These are phyloP conservation scores for Yamadazyma sp. DNA, from an alignment of 1,139 yeast species.

Conservation along the genomic window DNA sequence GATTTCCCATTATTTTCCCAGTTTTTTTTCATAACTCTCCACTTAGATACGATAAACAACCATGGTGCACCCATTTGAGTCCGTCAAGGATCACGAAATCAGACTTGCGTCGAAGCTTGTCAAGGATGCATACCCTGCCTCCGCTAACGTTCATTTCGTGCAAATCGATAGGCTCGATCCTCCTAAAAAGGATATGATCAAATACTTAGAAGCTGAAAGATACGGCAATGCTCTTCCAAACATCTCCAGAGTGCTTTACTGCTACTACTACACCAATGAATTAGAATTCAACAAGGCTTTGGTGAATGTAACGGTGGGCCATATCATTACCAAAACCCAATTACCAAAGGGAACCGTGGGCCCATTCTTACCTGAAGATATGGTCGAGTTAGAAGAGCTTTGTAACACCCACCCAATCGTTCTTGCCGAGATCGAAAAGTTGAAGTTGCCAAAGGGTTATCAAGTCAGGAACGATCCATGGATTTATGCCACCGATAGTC, in stretches of 20 bases:
- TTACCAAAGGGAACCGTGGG: constrained; percentile 70
- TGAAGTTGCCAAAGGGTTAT: constrained; percentile 56
- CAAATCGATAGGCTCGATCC: constrained; percentile 78
- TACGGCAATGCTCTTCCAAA: constrained; percentile 56
- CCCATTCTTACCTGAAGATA: constrained; percentile 73
- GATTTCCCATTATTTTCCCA: background rate
- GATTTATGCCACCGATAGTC: constrained; percentile 83
- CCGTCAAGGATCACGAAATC: constrained; percentile 66
- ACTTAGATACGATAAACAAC: constrained; percentile 9
- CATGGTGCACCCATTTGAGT: constrained; percentile 59
- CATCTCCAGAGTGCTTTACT: constrained; percentile 66
- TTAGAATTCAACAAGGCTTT: constrained; percentile 69
- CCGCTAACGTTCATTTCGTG: constrained; percentile 61
- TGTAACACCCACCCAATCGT: constrained; percentile 59
- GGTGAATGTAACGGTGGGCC: constrained; percentile 65
- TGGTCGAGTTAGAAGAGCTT: constrained; percentile 52
- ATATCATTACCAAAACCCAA: constrained; percentile 56
- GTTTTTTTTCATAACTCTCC: background rate
- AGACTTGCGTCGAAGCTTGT: constrained; percentile 61
- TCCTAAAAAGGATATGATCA: constrained; percentile 73
- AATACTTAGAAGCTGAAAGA: constrained; percentile 68
- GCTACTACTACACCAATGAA: constrained; percentile 62
- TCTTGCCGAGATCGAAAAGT: constrained; percentile 61
- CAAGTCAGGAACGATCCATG: constrained; percentile 75
- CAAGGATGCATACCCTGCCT: constrained; percentile 55